Percentiles rank a stretch among this genome's conserved stretches.
phyloP scores from a whole-genome alignment of 257 asterid genomes.

The Solanum gracilifrons region DNA sequence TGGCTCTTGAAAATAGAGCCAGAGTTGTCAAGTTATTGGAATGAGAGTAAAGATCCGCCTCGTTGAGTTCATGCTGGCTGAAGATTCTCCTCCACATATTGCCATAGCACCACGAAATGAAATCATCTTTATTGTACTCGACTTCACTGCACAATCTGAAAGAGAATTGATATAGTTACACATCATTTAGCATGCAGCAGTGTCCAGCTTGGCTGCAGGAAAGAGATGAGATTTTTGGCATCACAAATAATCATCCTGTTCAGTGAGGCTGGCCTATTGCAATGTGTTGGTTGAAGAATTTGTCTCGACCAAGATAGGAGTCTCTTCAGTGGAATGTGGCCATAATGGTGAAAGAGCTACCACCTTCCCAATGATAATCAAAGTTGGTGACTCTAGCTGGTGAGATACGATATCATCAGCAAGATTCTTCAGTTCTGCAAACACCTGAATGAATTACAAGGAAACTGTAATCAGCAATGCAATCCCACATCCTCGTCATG shows the following conservation, averaged over 20 bases:
- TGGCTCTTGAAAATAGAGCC: not conserved
- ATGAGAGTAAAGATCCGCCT: not conserved
- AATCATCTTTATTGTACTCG: not conserved
- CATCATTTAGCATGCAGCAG: not conserved
- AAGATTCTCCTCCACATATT: not conserved
- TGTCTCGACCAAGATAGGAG: slow-evolving; percentile 30
- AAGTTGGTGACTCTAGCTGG: slow-evolving; percentile 64
- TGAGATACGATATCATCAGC: slow-evolving; percentile 44
- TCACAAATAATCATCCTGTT: not conserved
- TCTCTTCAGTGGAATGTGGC: slow-evolving; percentile 28
- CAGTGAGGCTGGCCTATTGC: not conserved
- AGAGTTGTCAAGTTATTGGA: not conserved
- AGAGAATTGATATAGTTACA: not conserved
- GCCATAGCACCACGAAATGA: not conserved
- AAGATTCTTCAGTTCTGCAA: slow-evolving; percentile 63
- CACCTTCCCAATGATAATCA: slow-evolving; percentile 71
- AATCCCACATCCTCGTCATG: not conserved
- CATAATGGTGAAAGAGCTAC: slow-evolving; percentile 81
- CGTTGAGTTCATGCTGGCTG: not conserved
- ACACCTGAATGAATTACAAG: slow-evolving; percentile 31
- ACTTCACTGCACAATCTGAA: not conserved
- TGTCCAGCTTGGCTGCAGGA: not conserved
- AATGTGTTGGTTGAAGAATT: slow-evolving; percentile 8
- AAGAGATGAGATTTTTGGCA: not conserved
- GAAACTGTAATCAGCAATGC: not conserved